Percentiles rank a stretch among this genome's conserved stretches.
phyloP scores from a whole-genome alignment of 2,329 filamentous ascomycete genomes.

The Ramichloridium luteum region DNA sequence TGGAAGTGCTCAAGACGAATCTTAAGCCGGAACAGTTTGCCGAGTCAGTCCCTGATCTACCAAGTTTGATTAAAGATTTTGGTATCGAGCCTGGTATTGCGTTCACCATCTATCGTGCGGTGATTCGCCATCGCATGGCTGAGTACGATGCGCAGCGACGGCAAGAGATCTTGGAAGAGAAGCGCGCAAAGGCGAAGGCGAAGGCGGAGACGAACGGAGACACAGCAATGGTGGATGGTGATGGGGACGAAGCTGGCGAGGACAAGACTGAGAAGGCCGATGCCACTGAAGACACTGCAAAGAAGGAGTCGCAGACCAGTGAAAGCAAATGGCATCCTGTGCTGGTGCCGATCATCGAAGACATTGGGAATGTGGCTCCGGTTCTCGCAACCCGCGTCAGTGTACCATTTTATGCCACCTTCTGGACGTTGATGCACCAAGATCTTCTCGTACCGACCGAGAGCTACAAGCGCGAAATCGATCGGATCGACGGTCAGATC shows the following conservation, averaged over 20 bases:
- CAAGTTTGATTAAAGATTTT: constrained; percentile 62
- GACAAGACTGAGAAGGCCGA: constrained; percentile 22
- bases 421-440: constrained; percentile 79
- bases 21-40: constrained; percentile 67
- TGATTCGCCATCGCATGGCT: constrained; percentile 55
- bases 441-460: constrained; percentile 67
- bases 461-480: constrained; percentile 67
- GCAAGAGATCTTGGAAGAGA: constrained; percentile 22
- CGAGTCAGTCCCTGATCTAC: constrained; percentile 59
- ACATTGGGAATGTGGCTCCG: constrained; percentile 48
- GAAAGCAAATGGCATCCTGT: constrained; percentile 49
- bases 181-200: constrained; percentile 13
- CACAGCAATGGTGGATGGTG: constrained; percentile 18
- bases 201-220: constrained; percentile 39
- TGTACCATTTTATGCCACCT: constrained; percentile 73
- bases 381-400: constrained; percentile 59
- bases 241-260: constrained; percentile 33
- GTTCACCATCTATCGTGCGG: constrained; percentile 69
- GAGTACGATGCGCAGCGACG: constrained; percentile 28
- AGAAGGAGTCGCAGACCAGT: constrained; percentile 8
- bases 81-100: constrained; percentile 70
- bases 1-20: constrained; percentile 77
- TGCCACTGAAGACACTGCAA: constrained; percentile 3
- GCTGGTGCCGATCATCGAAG: constrained; percentile 60
- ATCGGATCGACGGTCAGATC: constrained; percentile 54